Conservation (phyloP, 2,329 filamentous ascomycete species). For the Xylaria sp. region DNA sequence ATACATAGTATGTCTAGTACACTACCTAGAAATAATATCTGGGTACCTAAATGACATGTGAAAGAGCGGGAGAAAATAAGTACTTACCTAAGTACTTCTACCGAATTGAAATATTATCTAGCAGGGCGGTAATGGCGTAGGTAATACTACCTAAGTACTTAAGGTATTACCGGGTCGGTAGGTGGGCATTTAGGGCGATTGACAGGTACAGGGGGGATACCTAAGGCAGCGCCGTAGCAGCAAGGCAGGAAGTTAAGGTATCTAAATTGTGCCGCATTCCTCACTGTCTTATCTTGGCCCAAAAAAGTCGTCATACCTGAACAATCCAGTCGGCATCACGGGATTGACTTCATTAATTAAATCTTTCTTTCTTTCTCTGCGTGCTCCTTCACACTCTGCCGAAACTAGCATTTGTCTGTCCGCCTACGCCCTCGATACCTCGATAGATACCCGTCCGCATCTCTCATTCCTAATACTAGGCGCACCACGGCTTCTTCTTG, state of each 20-base stretch:
- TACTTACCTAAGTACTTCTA: no score
- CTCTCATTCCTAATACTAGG: background rate
- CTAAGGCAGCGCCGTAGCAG: background rate
- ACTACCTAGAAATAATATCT: no score
- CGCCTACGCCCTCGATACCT: background rate
- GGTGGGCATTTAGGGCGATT: no score
- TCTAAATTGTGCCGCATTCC: conserved; percentile 16
- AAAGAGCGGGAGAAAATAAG: background rate
- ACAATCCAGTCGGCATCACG: conserved; percentile 23
- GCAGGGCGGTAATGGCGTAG: background rate
- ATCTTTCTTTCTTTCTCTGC: background rate
- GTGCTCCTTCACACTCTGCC: background rate
- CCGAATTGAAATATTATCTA: no score
- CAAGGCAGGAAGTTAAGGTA: background rate
- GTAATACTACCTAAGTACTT: no score
- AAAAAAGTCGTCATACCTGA: conserved; percentile 37
- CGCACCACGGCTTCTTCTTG: conserved; percentile 5
- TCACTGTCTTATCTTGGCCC: conserved; percentile 26
- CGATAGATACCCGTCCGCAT: conserved; percentile 14
- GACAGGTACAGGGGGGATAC: background rate
- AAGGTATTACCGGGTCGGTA: no score
- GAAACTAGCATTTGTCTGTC: background rate
- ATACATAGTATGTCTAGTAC: no score
- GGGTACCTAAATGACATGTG: conserved; percentile 15
- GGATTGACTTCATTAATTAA: background rate